phyloP scores from a whole-genome alignment of 2,329 filamentous ascomycete species.

The Botrytis fabae region DNA sequence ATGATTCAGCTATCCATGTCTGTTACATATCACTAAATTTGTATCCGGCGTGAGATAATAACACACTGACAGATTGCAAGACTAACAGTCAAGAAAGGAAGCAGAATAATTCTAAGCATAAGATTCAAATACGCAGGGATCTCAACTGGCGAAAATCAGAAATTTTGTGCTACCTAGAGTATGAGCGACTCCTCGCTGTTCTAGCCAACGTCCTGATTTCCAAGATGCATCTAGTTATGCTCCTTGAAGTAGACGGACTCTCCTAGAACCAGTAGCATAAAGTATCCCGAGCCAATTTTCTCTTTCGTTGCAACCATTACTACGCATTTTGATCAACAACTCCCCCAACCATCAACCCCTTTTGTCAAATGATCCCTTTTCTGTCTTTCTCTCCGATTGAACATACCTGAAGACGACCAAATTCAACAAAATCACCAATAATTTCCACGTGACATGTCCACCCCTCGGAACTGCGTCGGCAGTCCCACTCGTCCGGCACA shows the following conservation, averaged over 20 bases:
- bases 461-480: neutral
- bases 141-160: neutral
- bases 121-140: neutral
- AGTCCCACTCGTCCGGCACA: neutral
- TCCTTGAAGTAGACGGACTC: neutral
- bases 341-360: neutral
- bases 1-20: neutral
- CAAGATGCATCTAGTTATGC: neutral
- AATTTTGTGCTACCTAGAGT: neutral
- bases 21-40: neutral
- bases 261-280: neutral
- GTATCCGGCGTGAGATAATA: neutral
- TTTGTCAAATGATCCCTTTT: neutral
- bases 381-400: neutral
- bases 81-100: too few species aligned
- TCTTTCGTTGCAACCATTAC: neutral
- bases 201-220: neutral
- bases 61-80: neutral
- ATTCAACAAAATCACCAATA: neutral
- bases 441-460: neutral
- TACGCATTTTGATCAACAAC: neutral
- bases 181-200: neutral
- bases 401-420: neutral
- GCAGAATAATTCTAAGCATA: neutral
- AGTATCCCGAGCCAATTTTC: neutral